Evolutionary conservation across 495 filamentous ascomycete genomes (phyloP).

Genomic region (Jackrogersella multiformis): DNA sequence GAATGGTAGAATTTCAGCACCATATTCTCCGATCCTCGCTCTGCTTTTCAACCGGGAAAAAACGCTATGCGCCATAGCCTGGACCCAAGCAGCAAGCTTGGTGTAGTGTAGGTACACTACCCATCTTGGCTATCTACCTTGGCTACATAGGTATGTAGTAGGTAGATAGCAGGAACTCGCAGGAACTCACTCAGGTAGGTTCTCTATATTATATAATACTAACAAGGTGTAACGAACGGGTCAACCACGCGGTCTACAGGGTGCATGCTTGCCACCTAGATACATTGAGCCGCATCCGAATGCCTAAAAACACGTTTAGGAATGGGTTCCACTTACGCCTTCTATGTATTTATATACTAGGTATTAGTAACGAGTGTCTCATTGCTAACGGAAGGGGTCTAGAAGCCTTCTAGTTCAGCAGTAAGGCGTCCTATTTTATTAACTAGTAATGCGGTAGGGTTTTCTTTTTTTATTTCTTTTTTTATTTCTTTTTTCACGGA

Average conservation of each 20-base stretch:
- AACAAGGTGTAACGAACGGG: not conserved
- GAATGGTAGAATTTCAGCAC: constrained; percentile 4
- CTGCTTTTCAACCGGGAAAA: not conserved
- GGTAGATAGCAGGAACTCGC: no score
- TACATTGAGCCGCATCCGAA: constrained; percentile 39
- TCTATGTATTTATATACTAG: not conserved
- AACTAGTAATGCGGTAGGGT: not conserved
- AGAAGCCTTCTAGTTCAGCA: constrained; percentile 8
- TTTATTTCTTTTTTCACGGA: no score
- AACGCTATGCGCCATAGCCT: not conserved
- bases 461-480: not conserved
- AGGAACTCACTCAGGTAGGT: no score
- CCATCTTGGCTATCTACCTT: not conserved
- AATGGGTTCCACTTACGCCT: constrained; percentile 4
- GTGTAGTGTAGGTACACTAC: no score
- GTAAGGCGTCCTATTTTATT: not conserved
- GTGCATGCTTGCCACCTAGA: constrained; percentile 13
- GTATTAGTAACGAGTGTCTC: not conserved
- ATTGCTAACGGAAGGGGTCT: constrained; percentile 15
- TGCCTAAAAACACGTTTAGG: constrained; percentile 9
- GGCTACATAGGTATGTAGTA: no score
- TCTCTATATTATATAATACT: not conserved
- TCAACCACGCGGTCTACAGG: constrained; percentile 17
- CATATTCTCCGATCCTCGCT: constrained; percentile 3
- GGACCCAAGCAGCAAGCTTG: not conserved